Evolutionary conservation across 768 basidiomycete species (phyloP).

Genomic region (Boletus reticuloceps): DNA sequence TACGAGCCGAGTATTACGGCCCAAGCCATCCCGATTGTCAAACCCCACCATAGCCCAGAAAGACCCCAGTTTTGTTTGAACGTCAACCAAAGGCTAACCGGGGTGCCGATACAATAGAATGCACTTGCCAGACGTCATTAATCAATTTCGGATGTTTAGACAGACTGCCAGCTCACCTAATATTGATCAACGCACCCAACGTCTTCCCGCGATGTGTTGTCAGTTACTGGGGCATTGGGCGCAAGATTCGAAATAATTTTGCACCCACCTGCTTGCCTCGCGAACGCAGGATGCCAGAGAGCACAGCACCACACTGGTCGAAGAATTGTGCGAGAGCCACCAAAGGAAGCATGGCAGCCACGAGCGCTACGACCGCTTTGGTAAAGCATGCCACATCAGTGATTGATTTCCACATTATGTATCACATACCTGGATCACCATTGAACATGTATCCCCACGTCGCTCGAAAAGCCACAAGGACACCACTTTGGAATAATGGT

Average conservation of each 20-base stretch:
- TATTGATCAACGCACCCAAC: constrained; percentile 75
- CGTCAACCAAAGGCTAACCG: constrained; percentile 75
- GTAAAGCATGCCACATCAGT: background rate
- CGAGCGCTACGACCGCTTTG: constrained; percentile 25
- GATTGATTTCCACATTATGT: background rate
- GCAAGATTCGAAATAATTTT: background rate
- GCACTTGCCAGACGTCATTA: constrained; percentile 34
- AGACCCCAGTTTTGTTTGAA: constrained; percentile 61
- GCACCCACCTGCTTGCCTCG: constrained; percentile 66
- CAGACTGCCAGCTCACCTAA: constrained; percentile 44
- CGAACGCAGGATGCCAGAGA: constrained; percentile 78
- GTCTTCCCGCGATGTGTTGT: constrained; percentile 38
- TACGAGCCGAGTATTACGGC: constrained; percentile 19
- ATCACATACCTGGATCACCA: constrained; percentile 46
- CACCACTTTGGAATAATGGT: constrained; percentile 31
- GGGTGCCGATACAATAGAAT: constrained; percentile 82
- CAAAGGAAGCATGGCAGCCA: constrained; percentile 70
- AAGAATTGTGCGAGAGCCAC: constrained; percentile 80
- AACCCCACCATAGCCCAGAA: constrained; percentile 81
- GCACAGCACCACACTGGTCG: constrained; percentile 70
- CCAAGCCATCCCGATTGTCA: constrained; percentile 47
- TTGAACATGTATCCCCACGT: constrained; percentile 81
- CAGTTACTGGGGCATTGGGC: background rate
- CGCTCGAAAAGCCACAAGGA: constrained; percentile 60
- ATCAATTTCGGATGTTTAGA: background rate